Percentiles rank a stretch among this genome's conserved stretches.
Conservation (phyloP, 805 yeast genomes). For the Teunomyces funiuensis region DNA sequence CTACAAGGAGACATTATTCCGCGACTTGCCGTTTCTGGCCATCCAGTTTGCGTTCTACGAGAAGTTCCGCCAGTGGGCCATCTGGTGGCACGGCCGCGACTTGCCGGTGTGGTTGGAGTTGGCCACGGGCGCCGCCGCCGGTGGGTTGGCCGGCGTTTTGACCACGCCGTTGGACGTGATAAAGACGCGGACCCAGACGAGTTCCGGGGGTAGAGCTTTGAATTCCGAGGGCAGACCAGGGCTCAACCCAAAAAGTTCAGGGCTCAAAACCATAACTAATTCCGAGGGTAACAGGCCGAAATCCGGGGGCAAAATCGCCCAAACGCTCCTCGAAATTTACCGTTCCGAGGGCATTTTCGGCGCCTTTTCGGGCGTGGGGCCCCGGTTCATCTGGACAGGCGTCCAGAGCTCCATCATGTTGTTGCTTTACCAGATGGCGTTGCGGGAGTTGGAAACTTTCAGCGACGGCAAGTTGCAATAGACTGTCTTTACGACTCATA, state of each 20-base stretch:
- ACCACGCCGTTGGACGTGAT: constrained; percentile 93
- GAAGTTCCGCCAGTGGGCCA: constrained; percentile 66
- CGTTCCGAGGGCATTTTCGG: constrained; percentile 75
- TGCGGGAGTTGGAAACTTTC: constrained; percentile 49
- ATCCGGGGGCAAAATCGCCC: constrained; percentile 19
- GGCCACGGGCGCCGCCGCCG: constrained; percentile 91
- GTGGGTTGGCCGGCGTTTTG: constrained; percentile 84
- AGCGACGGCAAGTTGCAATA: neutral
- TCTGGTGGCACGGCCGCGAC: constrained; percentile 36
- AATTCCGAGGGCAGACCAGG: constrained; percentile 1
- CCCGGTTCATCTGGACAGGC: constrained; percentile 95
- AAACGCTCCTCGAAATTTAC: constrained; percentile 49
- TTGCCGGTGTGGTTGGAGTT: constrained; percentile 64
- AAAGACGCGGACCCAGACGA: constrained; percentile 82
- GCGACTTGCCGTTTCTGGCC: constrained; percentile 96
- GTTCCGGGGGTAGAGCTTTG: neutral
- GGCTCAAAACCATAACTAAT: too few species aligned
- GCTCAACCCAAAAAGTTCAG: too few species aligned
- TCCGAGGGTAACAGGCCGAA: constrained; percentile 9
- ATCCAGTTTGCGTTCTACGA: constrained; percentile 96
- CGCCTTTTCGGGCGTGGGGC: constrained; percentile 92
- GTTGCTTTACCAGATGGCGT: constrained; percentile 75
- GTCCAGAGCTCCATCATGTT: constrained; percentile 94
- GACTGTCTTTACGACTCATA: neutral
- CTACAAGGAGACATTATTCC: constrained; percentile 85